Evolutionary conservation across 2,329 filamentous ascomycete genomes (phyloP).

Genomic region (Monosporascus sp.): DNA sequence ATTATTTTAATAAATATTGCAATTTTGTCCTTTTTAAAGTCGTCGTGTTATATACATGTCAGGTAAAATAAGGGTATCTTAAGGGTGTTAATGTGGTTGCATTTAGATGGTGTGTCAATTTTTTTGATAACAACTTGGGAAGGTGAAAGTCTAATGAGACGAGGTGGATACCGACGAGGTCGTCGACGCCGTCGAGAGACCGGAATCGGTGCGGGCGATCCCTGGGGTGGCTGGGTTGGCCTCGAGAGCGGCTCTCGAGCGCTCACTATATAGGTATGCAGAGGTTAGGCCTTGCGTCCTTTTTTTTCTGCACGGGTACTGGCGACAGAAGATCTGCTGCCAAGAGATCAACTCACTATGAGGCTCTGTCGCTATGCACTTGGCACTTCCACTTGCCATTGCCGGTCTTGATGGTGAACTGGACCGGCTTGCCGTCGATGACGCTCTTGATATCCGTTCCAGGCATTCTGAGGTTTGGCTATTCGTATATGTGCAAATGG

Average conservation of each 20-base stretch:
- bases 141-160: neutral
- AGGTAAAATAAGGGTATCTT: no score
- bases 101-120: no score
- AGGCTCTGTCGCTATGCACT: constrained; percentile 25
- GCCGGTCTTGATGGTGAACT: constrained; percentile 26
- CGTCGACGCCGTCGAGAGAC: constrained; percentile 13
- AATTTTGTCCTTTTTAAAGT: no score
- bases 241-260: neutral
- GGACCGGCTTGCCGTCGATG: constrained; percentile 23
- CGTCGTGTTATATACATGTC: no score
- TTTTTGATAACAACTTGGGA: no score
- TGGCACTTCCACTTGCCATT: constrained; percentile 26
- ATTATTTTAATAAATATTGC: no score
- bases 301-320: constrained; percentile 3
- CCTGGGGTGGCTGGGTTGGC: constrained; percentile 4
- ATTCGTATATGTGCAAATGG: neutral
- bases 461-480: constrained; percentile 21
- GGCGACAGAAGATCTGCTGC: neutral
- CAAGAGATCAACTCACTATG: constrained; percentile 22
- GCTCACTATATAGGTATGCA: constrained; percentile 18
- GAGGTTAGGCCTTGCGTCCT: neutral
- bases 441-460: constrained; percentile 20
- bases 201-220: constrained; percentile 21
- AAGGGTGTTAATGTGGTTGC: no score
- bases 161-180: constrained; percentile 11